Evolutionary conservation across 2,329 filamentous ascomycete genomes (phyloP), one percentile per base, ranked within the genome.

Genomic region (Penicillium italicum): DNA sequence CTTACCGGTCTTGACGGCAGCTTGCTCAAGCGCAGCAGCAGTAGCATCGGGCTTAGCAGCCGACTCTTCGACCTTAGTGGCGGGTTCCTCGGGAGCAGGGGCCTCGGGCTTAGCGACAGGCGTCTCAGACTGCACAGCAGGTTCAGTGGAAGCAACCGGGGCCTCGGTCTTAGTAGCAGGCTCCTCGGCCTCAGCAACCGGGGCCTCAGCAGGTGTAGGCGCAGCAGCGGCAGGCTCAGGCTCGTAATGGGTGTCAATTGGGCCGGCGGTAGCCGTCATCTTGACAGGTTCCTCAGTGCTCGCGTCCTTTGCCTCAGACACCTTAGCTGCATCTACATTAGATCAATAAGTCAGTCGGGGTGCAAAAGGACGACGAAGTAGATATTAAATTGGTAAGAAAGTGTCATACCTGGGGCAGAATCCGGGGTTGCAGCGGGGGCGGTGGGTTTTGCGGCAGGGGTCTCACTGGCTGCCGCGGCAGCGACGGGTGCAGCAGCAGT

Each of bases 1-100:
- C 47, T 30, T 28, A 55, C 53, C 53, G 14, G 47, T 40, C 40
- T 51, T 55, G 28, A n/a, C n/a, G 5, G 41, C 41, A 30, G 43
- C 28, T 16, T 53, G 43, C 28, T 8, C 50, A 12, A 42, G 11
- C 11, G 28, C 26, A 50, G 26, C 24, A 40, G 40, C 14, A 31
- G 50, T 18, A 3, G 31, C 33, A 18, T 46, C 49, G 9, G 33
- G 5, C 2, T 22, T 12, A 16, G 33, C 41, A 26, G 34, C 43
- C 4, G 34, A 16, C 2, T 22, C 36, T 9, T 41, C 50, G 4
- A 26, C 2, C 26, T 52, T 28, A 31, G 26, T 11, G 18, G 28
- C 47, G 3, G 36, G 8, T 26, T 42, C 40, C 40, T 42, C 20
- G 22, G 14, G 10, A 20, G 26, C 26, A 30, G 42, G 44, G 4